Evolutionary conservation across 2,329 filamentous ascomycete genomes (phyloP).

Genomic region (Meredithiella fracta): DNA sequence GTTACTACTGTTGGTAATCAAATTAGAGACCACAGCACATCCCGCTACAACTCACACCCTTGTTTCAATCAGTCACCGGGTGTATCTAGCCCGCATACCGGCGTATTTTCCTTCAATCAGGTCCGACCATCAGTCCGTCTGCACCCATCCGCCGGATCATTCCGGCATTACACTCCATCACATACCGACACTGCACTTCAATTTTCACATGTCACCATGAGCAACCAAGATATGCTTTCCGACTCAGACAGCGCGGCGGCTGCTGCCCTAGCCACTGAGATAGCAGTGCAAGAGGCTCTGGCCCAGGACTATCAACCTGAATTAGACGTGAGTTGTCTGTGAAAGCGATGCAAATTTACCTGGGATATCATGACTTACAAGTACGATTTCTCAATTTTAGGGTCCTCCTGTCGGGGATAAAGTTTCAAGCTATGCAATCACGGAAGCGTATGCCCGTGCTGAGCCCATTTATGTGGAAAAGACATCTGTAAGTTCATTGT

Average conservation of each 20-base stretch:
- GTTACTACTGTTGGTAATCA: background rate
- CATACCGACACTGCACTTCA: conserved; percentile 3
- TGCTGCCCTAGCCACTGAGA: conserved; percentile 23
- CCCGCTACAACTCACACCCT: background rate
- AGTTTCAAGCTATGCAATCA: conserved; percentile 59
- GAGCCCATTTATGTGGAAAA: conserved; percentile 75
- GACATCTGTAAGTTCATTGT: conserved; percentile 48
- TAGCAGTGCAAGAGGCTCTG: conserved; percentile 43
- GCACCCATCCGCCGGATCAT: background rate
- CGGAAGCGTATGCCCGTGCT: conserved; percentile 73
- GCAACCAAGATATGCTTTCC: conserved; percentile 16
- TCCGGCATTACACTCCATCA: background rate
- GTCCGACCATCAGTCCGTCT: background rate
- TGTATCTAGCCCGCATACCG: background rate
- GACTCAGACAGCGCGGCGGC: background rate
- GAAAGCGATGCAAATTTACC: background rate
- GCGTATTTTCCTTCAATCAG: conserved; percentile 4
- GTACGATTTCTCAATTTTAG: conserved; percentile 28
- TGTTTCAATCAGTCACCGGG: conserved; percentile 8
- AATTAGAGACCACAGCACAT: background rate
- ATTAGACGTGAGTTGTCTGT: conserved; percentile 31
- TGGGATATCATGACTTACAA: too few relatives aligned
- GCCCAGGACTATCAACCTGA: conserved; percentile 42
- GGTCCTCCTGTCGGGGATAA: conserved; percentile 69
- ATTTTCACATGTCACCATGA: conserved; percentile 23